Percentiles rank a stretch among this genome's conserved stretches.
Evolutionary conservation across 257 asterid genomes (phyloP).

Genomic region (Salvia miltiorrhiza): DNA sequence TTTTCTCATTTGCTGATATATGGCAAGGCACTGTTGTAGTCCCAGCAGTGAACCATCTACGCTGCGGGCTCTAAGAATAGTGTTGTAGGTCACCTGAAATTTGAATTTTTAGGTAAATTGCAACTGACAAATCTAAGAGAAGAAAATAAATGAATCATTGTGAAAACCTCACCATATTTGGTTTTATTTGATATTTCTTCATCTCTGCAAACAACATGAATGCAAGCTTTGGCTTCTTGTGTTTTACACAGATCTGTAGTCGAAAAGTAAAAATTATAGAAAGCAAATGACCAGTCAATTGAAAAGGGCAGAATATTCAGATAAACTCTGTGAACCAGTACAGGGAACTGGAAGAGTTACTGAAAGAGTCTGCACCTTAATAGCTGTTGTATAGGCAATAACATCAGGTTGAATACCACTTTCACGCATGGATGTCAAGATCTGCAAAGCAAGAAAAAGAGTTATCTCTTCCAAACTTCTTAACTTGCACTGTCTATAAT

Average conservation of each 20-base stretch:
- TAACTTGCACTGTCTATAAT: not conserved
- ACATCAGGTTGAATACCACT: slow-evolving; percentile 89
- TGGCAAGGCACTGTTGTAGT: slow-evolving; percentile 80
- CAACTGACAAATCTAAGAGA: not conserved
- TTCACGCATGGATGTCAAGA: slow-evolving; percentile 71
- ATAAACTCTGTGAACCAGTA: slow-evolving; percentile 3
- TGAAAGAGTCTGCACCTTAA: slow-evolving; percentile 53
- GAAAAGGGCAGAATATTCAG: slow-evolving; percentile 15
- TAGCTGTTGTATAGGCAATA: slow-evolving; percentile 81
- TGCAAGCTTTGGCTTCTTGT: slow-evolving; percentile 58
- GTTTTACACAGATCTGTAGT: slow-evolving; percentile 76
- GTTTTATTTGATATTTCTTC: slow-evolving; percentile 71
- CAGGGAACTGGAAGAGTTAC: not conserved
- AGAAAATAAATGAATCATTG: not conserved
- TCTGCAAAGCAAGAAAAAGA: slow-evolving; percentile 51
- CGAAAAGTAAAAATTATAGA: slow-evolving; percentile 26
- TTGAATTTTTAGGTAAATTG: slow-evolving; percentile 1
- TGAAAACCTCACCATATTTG: slow-evolving; percentile 61
- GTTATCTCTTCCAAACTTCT: slow-evolving; percentile 9
- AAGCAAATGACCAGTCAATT: not conserved
- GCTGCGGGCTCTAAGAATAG: slow-evolving; percentile 82
- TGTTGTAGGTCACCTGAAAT: slow-evolving; percentile 83
- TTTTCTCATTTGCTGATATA: slow-evolving; percentile 91
- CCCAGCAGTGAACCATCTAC: slow-evolving; percentile 75
- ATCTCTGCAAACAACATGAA: slow-evolving; percentile 66